A percentile compares a stretch with the other conserved stretches of the same genome.
phyloP scores from a whole-genome alignment of 2,329 filamentous ascomycete genomes.

The Colletotrichum sp. region DNA sequence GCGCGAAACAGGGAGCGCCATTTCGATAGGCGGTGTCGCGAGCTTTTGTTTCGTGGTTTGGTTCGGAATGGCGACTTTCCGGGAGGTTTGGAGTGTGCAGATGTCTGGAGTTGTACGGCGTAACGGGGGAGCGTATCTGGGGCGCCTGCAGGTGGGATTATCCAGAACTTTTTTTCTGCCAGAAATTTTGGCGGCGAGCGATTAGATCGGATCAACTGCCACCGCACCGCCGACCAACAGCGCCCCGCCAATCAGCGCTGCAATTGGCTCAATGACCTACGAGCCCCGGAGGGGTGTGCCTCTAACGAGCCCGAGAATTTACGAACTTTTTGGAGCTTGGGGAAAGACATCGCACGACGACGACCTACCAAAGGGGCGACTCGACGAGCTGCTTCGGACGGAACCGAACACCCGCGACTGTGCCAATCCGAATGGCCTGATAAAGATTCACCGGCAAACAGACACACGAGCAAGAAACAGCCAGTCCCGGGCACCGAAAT shows the following conservation, averaged over 20 bases:
- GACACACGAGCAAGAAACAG: not conserved
- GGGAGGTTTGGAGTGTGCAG: not conserved
- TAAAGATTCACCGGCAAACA: not conserved
- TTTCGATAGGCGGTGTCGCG: conserved; percentile 24
- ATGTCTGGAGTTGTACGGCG: not conserved
- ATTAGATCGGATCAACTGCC: conserved; percentile 22
- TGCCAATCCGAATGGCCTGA: conserved; percentile 2
- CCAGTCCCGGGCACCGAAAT: conserved; percentile 23
- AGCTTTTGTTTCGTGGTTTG: not conserved
- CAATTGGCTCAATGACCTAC: not conserved
- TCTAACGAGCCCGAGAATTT: conserved; percentile 19
- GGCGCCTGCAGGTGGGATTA: not conserved
- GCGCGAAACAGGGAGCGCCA: conserved; percentile 41
- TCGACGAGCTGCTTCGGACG: conserved; percentile 18
- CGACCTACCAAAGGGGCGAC: conserved; percentile 9
- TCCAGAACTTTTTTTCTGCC: conserved; percentile 22
- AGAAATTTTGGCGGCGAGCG: conserved; percentile 23
- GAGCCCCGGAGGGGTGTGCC: not conserved
- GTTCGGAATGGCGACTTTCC: not conserved
- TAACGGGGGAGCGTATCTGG: not conserved
- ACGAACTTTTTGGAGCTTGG: conserved; percentile 19
- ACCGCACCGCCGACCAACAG: conserved; percentile 1
- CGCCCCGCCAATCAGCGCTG: conserved; percentile 4
- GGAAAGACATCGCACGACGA: conserved; percentile 20
- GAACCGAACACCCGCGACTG: not conserved